Base-by-base conservation (phyloP, 225 moss, liverwort and hornwort genomes). In the Physcomitrellopsis africana region DNA sequence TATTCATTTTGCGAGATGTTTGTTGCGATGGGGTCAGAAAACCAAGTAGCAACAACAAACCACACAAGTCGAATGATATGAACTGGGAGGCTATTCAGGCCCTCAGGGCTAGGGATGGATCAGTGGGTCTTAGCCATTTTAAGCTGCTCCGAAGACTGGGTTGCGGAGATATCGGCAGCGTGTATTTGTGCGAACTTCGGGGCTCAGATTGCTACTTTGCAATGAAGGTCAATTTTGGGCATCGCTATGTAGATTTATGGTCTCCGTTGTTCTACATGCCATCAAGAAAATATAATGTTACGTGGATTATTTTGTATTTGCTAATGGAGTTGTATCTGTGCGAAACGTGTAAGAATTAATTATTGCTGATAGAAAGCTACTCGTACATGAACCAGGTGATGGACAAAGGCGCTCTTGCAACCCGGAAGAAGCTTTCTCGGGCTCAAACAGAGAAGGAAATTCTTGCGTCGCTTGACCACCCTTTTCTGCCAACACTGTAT, bases 111-210 rank as follows among this genome's bases (percentile, higher is more conserved):
- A 82, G 93, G 9, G 99, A 99, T 75, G 95, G 99, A 2, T 61
- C 76, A 9, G 84, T 99, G 67, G 99, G 99, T 14, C 82, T 99
- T 70, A 99, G 93, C 82, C 95, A 99, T 58, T 99, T 99, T 81
- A 99, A 95, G 83, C 77, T 99, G 37, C 67, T 99, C 49, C 92
- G 92, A 22, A 84, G 99, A 70, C 69, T 99, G 20, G 99, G 99
- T 1, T 99, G 99, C 72, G 99, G 99, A 8, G 99, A 99, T 32
- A 99, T 99, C 22, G 99, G 99, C 17, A 99, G 99, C 62, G 99
- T 99, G 23, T 99, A 99, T 75, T 75, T 99, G 62, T 93, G 93
- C 6, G 99, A 95, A 70, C 83, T 99, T 26, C 87, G 93, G 16
- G 93, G 90, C 66, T 92, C 89, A 16, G 90, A 95, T 59, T 92